Evolutionary conservation across 441 rosid species (phyloP).

Genomic region (Gossypium schwendimanii): DNA sequence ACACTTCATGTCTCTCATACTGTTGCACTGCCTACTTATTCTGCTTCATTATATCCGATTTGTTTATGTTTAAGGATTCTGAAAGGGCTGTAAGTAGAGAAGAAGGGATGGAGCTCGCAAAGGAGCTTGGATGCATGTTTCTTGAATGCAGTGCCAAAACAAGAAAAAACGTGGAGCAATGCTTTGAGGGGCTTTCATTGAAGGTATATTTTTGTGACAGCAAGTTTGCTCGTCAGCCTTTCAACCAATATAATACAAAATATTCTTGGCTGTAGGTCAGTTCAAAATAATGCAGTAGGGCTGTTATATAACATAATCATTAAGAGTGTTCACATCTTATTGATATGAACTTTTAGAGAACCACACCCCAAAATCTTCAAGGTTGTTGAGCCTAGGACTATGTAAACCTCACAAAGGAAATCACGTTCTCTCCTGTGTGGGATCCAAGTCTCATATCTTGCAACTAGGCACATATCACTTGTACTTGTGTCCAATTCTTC

Average conservation of each 20-base stretch:
- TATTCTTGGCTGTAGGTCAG: not conserved
- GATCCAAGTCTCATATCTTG: no score
- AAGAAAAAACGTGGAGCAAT: conserved; percentile 47
- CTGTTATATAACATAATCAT: not conserved
- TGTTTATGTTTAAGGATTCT: conserved; percentile 38
- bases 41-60: not conserved
- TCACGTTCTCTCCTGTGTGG: no score
- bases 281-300: not conserved
- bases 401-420: no score
- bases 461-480: no score
- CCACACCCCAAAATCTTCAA: no score
- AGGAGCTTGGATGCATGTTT: conserved; percentile 52
- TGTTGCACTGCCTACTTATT: no score
- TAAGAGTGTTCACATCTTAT: not conserved
- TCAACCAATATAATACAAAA: not conserved
- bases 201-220: conserved; percentile 34
- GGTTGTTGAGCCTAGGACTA: no score
- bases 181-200: conserved; percentile 57
- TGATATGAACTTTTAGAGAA: no score
- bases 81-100: conserved; percentile 57
- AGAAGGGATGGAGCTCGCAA: conserved; percentile 54
- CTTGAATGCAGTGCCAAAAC: conserved; percentile 73
- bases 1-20: no score
- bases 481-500: no score
- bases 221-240: not conserved